Base-by-base conservation (phyloP, 768 basidiomycete genomes). In the Tylopilus sp. region DNA sequence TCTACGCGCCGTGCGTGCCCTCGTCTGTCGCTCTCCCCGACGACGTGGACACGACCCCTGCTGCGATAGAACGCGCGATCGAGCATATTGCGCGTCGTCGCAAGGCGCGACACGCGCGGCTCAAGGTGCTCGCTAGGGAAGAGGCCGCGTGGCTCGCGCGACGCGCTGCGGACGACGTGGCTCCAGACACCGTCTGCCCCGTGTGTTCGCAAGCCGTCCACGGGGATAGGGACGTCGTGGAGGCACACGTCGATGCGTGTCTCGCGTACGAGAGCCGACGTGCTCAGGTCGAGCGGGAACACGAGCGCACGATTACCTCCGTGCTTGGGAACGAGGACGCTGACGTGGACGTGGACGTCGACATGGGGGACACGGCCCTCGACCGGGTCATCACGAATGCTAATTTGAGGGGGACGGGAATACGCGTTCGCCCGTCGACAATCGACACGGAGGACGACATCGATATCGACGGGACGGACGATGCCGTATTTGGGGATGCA, bases 211-310 rank as follows among this genome's bases (percentile, higher is more conserved):
- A 70, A 36, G 68, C 67, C 16, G 75, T 89, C 2, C 71, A 69
- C 42, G 89, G 89, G 1, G 89, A 89, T 60, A 74, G 77, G 40
- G 89, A 89, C 54, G 83, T 89, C 10, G 62, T 89, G 3, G 83
- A 88, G 59, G 88, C 87, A 16, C 90, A 92, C 69, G 79, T 92
- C n/a, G 87, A 92, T 60, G 76, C 87, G 8, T 92, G 90, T 64
- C 67, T 92, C 38, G 82, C 81, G 6, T 73, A 87, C 60, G 80
- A 83, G 59, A 73, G 59, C 44, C 53, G 64, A 47, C 71, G 76
- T 46, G 68, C 71, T 40, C 71, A 71, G 42, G 69, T 72, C 45
- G 67, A 72, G 34, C 62, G 64, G 31, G 57, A 63, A 36, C 67
- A 60, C 24, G 58, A 53, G 45, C 64, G 56, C 29, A 46, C 52